Evolutionary conservation across 2,329 filamentous ascomycete species (phyloP).

Genomic region (Sarocladium strictum): DNA sequence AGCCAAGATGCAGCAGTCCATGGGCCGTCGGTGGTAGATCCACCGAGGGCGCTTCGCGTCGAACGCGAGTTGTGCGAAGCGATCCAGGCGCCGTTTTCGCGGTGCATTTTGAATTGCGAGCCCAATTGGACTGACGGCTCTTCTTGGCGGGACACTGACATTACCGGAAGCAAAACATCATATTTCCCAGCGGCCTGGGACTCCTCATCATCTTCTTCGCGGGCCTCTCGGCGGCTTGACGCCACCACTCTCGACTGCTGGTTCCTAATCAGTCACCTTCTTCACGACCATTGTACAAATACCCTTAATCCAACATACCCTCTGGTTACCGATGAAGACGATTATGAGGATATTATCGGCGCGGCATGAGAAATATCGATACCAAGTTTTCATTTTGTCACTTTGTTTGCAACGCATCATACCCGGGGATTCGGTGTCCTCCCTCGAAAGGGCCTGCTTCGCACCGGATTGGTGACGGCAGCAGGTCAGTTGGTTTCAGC

Average conservation of each 20-base stretch:
- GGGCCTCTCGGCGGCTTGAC: constrained; percentile 18
- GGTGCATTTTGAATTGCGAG: constrained; percentile 28
- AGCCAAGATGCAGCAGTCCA: constrained; percentile 51
- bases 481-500: constrained; percentile 27
- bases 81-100: constrained; percentile 29
- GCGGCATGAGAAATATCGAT: constrained; percentile 40
- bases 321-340: constrained; percentile 21
- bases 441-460: constrained; percentile 22
- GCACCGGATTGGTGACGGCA: constrained; percentile 14
- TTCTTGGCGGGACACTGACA: constrained; percentile 44
- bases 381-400: constrained; percentile 33
- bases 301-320: constrained; percentile 38
- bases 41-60: constrained; percentile 21
- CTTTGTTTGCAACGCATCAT: constrained; percentile 23
- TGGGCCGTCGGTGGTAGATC: constrained; percentile 49
- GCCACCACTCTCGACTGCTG: constrained; percentile 21
- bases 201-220: constrained; percentile 29
- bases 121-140: constrained; percentile 26
- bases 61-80: constrained; percentile 25
- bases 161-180: constrained; percentile 30
- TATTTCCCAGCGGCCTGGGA: constrained; percentile 32
- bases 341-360: constrained; percentile 30
- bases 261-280: constrained; percentile 17
- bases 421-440: constrained; percentile 20
- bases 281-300: constrained; percentile 40